Percentiles rank a stretch among this genome's conserved stretches.
phyloP scores from a whole-genome alignment of 257 asterid genomes.

The Solanum commersonii region DNA sequence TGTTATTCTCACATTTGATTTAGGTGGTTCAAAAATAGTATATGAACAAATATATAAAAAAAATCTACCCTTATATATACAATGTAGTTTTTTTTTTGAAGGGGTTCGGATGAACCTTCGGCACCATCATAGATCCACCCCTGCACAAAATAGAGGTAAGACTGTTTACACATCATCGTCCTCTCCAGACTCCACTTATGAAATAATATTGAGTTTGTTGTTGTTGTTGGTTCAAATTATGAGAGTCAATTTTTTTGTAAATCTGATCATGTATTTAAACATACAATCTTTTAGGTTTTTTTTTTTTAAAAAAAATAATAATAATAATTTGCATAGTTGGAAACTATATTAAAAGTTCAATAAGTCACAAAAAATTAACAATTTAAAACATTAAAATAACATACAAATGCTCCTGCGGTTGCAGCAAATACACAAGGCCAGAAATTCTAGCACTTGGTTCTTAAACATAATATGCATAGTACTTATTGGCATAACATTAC shows the following conservation, averaged over 20 bases:
- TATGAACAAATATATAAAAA: background rate
- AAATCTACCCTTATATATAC: too few species aligned
- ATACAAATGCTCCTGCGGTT: background rate
- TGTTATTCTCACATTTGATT: background rate
- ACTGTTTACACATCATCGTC: background rate
- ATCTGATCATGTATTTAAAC: background rate
- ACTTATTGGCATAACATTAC: background rate
- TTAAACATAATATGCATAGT: background rate
- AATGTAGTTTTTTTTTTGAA: rapidly evolving
- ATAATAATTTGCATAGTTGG: background rate
- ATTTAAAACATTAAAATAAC: background rate
- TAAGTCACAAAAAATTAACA: too few species aligned
- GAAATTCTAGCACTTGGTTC: background rate
- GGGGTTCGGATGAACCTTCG: background rate
- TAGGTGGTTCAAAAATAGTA: background rate
- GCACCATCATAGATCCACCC: background rate
- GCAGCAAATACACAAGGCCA: background rate
- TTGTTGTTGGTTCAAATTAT: background rate
- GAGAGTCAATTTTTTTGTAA: background rate
- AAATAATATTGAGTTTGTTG: too few species aligned
- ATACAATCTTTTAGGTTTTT: background rate
- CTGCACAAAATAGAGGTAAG: background rate
- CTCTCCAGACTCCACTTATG: background rate
- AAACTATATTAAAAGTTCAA: background rate
- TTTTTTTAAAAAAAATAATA: too few species aligned